Evolutionary conservation across 169 alveolate species (phyloP), one percentile per base, ranked within the genome.

Genomic region (Eimeria necatrix): DNA sequence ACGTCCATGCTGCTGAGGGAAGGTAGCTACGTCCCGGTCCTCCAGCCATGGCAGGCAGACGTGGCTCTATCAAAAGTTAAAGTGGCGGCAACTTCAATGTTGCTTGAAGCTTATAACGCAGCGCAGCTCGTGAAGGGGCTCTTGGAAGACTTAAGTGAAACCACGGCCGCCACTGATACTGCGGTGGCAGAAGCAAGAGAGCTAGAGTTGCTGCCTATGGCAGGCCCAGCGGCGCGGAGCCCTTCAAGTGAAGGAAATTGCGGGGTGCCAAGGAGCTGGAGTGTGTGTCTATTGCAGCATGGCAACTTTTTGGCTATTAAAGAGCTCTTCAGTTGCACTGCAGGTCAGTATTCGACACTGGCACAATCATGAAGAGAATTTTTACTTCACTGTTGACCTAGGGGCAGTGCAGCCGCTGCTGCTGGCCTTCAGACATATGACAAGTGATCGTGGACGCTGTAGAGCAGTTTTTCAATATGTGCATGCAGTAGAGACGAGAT

Each of bases 251-350:
- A 18, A 26, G 76, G n/a, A 18, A 59, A 22, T 20, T 46, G 6
- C 18, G 32, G 20, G 24, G 74, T 51, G 18, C 41, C 92, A 56
- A 84, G 78, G 92, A 84, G 92, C 46, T 59, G 74, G 92, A 84
- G 78, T 41, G 48, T 59, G 24, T 60, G 59, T 20, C 78, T 84
- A 59, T 56, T 84, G 78, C 52, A 59, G 41, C 92, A 32, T 7
- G 92, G 92, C 80, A 84, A 84, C 60, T 59, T 53, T 56, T 32
- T 84, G 92, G 92, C 92, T 12, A n/a, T 84, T 68, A 76, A 59
- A 16, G 80, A 84, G 92, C 92, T 84, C 20, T 59, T 84, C 51
- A 49, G 48, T 16, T 16, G 80, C 24, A 18, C 78, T 22, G 41
- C 41, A 32, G 41, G 41, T 32, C 41, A 32, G 41, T 32, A 32